Evolutionary conservation across 2,329 filamentous ascomycete species (phyloP).

Genomic region (Ophiostoma triangulosporum): DNA sequence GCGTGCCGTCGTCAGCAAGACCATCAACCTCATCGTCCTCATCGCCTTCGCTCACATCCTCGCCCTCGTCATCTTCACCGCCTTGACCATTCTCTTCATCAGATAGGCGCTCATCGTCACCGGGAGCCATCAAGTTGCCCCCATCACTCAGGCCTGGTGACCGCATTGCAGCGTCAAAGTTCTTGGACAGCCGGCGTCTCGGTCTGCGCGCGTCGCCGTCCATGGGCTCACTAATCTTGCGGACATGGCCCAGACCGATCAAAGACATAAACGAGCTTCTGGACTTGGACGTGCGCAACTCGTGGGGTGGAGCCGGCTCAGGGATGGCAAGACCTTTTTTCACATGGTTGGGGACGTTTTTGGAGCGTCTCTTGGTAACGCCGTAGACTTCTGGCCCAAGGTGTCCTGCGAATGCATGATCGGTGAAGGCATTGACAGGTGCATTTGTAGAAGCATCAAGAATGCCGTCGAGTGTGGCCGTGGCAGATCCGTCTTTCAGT

Average conservation of each 20-base stretch:
- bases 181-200: conserved; percentile 13
- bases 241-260: conserved; percentile 23
- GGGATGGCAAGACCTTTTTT: neutral
- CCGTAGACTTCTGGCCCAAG: conserved; percentile 66
- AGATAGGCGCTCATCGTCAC: conserved; percentile 18
- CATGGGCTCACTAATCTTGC: conserved; percentile 15
- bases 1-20: conserved; percentile 51
- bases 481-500: conserved; percentile 66
- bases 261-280: conserved; percentile 37
- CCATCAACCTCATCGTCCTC: conserved; percentile 33
- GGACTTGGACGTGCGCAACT: conserved; percentile 3
- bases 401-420: conserved; percentile 70
- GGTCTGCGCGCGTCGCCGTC: conserved; percentile 8
- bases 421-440: conserved; percentile 81
- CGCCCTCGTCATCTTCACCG: conserved; percentile 32
- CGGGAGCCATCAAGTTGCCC: conserved; percentile 7
- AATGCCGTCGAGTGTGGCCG: conserved; percentile 79
- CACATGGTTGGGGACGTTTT: conserved; percentile 8
- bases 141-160: conserved; percentile 4
- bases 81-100: conserved; percentile 24
- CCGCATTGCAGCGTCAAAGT: conserved; percentile 2
- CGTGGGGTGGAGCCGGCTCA: conserved; percentile 17
- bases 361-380: conserved; percentile 34
- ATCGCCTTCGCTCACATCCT: conserved; percentile 20
- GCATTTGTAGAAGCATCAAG: conserved; percentile 79